Base-by-base conservation (phyloP, 345 rosid species). In the Cochlearia excelsa region DNA sequence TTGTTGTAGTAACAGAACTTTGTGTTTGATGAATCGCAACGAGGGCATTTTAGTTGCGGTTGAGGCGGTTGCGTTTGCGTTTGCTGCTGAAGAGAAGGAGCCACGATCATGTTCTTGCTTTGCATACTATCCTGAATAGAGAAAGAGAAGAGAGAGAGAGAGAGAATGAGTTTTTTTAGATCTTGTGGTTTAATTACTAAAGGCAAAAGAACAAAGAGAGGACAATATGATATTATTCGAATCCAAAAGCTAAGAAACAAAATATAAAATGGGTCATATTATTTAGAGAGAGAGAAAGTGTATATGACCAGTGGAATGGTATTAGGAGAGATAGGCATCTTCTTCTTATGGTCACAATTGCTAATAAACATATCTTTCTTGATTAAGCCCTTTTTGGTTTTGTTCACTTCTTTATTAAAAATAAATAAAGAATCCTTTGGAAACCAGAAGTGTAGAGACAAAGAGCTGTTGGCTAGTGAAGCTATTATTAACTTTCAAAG, bases 1-100 rank as follows among this genome's bases (percentile, higher is more conserved):
- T 85, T 85, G 78, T 85, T 85, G 77, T 81, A 85, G 82, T 85
- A 85, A 52, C 92, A 85, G 63, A 83, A 83, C 73, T 86, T 86
- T 8, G 90, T 83, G 80, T 83, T 86, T 0, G 84, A 75, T 0
- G 90, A 86, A 35, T 86, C 85, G 43, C 93, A 85, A 26, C 93
- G 88, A 42, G 93, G 93, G 63, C 93, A 85, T 69, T 78, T 85
- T 1, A 82, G 79, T 40, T 86, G 74, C 2, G 60, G 84, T 23
- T 74, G 86, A 0, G 57, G 77, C 2, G 60, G 84, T 23, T 76
- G 86, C 0, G 57, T 75, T 9, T 68, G 69, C 26, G 70, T 83
- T 6, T 68, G 86, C 4, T 40, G 78, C 1, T 65, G 80, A 47
- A 45, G 74, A 71, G 90, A 74, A 6, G 77, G 65, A 83, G 79